phyloP scores from a whole-genome alignment of 2,329 filamentous ascomycete genomes.

The Mycosphaerella sp. region DNA sequence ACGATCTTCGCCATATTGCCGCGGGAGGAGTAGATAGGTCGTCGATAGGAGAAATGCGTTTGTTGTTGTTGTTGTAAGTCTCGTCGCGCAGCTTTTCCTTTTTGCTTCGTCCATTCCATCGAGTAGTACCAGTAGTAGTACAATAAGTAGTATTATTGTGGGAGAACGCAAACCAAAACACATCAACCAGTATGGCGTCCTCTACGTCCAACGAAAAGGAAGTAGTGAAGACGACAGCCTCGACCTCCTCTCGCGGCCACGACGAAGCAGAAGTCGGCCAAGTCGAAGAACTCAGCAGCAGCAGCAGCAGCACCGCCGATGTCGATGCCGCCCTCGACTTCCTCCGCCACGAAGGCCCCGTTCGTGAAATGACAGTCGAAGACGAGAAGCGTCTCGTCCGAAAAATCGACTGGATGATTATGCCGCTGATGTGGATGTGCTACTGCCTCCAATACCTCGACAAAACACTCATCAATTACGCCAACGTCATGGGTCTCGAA shows the following conservation, averaged over 20 bases:
- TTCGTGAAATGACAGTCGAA: slow-evolving; percentile 23
- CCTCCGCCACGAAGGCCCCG: slow-evolving; percentile 26
- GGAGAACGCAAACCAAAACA: background rate
- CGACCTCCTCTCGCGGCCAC: background rate
- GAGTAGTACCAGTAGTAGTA: no score
- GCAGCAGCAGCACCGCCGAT: slow-evolving; percentile 7
- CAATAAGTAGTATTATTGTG: no score
- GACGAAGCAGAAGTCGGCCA: slow-evolving; percentile 20
- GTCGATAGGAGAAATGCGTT: background rate
- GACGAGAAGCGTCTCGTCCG: slow-evolving; percentile 27
- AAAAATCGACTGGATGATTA: slow-evolving; percentile 39
- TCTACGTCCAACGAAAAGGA: background rate
- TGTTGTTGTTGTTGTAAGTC: background rate
- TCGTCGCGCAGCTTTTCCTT: background rate
- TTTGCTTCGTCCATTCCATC: background rate
- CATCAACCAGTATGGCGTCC: background rate
- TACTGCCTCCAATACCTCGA: slow-evolving; percentile 39
- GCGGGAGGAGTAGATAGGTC: background rate
- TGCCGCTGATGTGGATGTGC: slow-evolving; percentile 35
- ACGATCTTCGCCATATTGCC: background rate
- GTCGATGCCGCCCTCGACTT: slow-evolving; percentile 32
- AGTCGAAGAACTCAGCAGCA: slow-evolving; percentile 22
- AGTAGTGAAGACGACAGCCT: background rate
- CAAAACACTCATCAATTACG: slow-evolving; percentile 39
- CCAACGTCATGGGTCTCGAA: slow-evolving; percentile 39